A percentile compares a stretch with the other conserved stretches of the same genome.
phyloP scores from a whole-genome alignment of 768 basidiomycete species.

The Xerocomellus amylosporus region DNA sequence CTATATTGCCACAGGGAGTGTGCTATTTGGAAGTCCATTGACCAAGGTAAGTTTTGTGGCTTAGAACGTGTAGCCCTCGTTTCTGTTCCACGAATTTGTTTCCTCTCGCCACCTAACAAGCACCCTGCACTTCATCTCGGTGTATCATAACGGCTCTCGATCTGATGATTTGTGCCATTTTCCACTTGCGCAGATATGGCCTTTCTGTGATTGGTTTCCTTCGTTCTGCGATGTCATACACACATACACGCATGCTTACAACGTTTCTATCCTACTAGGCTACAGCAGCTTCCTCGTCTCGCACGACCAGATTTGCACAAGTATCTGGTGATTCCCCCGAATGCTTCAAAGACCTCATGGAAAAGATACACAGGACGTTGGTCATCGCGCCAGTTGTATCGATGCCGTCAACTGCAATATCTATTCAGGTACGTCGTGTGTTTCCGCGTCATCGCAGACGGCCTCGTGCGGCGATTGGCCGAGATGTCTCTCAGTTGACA shows the following conservation, averaged over 20 bases:
- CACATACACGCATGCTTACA: conserved; percentile 5
- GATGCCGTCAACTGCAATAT: conserved; percentile 17
- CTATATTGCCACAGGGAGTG: conserved; percentile 37
- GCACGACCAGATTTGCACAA: conserved; percentile 4
- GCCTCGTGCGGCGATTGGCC: not conserved
- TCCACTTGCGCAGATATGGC: conserved; percentile 11
- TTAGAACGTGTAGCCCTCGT: conserved; percentile 7
- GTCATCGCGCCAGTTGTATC: conserved; percentile 56
- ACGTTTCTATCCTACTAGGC: conserved; percentile 13
- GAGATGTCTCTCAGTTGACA: conserved; percentile 2
- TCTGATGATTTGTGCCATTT: not conserved
- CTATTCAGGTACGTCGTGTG: conserved; percentile 16
- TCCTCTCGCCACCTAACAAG: not conserved
- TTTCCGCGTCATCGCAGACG: not conserved
- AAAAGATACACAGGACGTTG: conserved; percentile 66
- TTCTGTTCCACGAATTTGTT: not conserved
- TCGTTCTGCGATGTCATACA: not conserved
- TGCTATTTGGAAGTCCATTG: conserved; percentile 42
- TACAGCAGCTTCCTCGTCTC: not conserved
- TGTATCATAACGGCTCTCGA: not conserved
- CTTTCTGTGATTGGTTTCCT: conserved; percentile 7
- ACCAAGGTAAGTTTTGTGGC: conserved; percentile 14
- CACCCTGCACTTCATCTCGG: not conserved
- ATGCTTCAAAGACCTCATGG: conserved; percentile 53
- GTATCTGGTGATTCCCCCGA: conserved; percentile 12